These are phyloP conservation scores for Lentinula raphanica DNA, from an alignment of 768 basidiomycete species.

Conservation along the genomic window DNA sequence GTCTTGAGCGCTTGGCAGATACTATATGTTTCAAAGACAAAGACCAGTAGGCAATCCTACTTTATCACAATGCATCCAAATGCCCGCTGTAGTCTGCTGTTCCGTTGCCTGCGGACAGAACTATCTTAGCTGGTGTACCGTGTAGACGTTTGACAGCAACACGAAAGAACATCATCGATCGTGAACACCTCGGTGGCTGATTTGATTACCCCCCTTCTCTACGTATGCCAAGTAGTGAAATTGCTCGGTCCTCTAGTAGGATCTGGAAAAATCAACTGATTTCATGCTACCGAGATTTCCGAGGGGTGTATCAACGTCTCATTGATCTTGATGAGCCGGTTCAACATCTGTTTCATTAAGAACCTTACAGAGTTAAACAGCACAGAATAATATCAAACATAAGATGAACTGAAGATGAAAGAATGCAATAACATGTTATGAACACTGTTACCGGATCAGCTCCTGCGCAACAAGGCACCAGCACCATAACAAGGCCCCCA, in stretches of 20 bases:
- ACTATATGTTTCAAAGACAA: no score
- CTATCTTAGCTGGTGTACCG: neutral
- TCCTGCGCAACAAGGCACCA: neutral
- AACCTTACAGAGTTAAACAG: neutral
- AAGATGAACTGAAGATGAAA: neutral
- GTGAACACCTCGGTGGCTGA: neutral
- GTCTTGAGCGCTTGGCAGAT: no score
- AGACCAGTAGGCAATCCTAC: no score
- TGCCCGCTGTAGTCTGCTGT: neutral
- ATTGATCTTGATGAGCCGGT: neutral
- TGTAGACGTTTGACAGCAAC: neutral
- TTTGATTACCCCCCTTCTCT: neutral
- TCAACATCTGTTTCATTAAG: neutral
- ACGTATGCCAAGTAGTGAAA: neutral
- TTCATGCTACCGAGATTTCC: neutral
- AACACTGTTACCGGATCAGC: neutral
- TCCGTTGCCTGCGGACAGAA: neutral
- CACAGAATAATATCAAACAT: neutral
- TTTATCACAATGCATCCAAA: neutral
- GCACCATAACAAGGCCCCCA: no score
- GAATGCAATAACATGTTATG: neutral
- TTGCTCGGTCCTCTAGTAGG: no score
- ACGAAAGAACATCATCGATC: neutral
- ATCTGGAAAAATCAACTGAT: neutral
- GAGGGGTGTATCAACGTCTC: neutral